These are phyloP conservation scores for Cenchrus fungigraminus DNA, from an alignment of 176 grass and related monocot genomes.

Conservation along the genomic window DNA sequence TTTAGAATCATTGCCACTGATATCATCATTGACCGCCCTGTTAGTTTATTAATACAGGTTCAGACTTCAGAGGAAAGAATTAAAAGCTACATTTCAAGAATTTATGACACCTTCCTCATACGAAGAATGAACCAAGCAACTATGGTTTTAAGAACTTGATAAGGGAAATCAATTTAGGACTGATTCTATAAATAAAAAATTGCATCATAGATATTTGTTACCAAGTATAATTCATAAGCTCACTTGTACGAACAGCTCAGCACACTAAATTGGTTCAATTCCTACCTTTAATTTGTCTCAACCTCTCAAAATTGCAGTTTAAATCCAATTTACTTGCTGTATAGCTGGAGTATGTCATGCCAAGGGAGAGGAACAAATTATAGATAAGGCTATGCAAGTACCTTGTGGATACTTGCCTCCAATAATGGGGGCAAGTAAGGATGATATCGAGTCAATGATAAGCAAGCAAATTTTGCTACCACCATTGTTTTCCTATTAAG, in stretches of 20 bases:
- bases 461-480: conserved; percentile 67
- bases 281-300: not conserved
- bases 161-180: conserved; percentile 4
- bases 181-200: not conserved
- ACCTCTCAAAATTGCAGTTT: not conserved
- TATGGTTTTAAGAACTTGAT: not conserved
- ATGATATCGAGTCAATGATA: conserved; percentile 90
- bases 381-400: conserved; percentile 43
- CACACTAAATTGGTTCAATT: not conserved
- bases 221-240: conserved; percentile 18
- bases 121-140: conserved; percentile 16
- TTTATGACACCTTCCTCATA: conserved; percentile 1
- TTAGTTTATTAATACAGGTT: conserved; percentile 22
- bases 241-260: not conserved
- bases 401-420: conserved; percentile 86
- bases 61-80: not conserved
- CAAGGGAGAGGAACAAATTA: not conserved
- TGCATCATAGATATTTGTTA: conserved; percentile 13
- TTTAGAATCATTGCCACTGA: conserved; percentile 66
- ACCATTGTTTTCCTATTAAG: conserved; percentile 56
- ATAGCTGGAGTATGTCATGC: not conserved
- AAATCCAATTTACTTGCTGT: not conserved
- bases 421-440: conserved; percentile 75
- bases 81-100: not conserved
- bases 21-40: conserved; percentile 78